These are phyloP conservation scores for Prunus mongolica DNA, from an alignment of 306 rosid species.

Conservation along the genomic window DNA sequence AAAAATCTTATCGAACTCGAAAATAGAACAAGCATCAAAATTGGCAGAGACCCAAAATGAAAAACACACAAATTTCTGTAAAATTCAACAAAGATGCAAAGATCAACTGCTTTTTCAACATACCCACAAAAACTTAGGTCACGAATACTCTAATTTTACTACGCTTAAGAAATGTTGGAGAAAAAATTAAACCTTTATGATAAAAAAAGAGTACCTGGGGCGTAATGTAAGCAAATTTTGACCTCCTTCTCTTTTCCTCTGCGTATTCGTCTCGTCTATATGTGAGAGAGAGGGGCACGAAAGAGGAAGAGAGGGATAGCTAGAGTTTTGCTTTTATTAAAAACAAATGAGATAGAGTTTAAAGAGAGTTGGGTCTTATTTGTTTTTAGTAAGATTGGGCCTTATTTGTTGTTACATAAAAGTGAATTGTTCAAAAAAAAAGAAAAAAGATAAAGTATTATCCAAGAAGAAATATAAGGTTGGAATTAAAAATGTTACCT, in stretches of 20 bases:
- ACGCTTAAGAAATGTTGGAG: neutral
- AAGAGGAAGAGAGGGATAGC: neutral
- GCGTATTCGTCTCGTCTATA: neutral
- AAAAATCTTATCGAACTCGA: neutral
- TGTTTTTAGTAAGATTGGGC: too few species aligned
- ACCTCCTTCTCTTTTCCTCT: neutral
- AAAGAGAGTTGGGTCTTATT: too few species aligned
- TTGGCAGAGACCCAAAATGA: neutral
- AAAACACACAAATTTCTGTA: neutral
- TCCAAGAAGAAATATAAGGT: too few species aligned
- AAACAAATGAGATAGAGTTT: too few species aligned
- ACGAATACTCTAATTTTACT: neutral
- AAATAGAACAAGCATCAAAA: neutral
- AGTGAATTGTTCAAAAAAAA: too few species aligned
- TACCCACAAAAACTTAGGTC: neutral
- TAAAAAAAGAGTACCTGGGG: neutral
- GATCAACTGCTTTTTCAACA: neutral
- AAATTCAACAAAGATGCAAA: neutral
- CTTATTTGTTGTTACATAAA: neutral
- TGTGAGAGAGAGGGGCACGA: neutral
- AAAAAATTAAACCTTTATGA: neutral
- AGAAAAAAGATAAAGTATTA: too few species aligned
- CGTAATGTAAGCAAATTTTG: neutral
- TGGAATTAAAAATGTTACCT: too few species aligned
- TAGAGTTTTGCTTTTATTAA: neutral